These are phyloP conservation scores for Hermanozyma aechmeae DNA, from an alignment of 805 yeast species.

Conservation along the genomic window DNA sequence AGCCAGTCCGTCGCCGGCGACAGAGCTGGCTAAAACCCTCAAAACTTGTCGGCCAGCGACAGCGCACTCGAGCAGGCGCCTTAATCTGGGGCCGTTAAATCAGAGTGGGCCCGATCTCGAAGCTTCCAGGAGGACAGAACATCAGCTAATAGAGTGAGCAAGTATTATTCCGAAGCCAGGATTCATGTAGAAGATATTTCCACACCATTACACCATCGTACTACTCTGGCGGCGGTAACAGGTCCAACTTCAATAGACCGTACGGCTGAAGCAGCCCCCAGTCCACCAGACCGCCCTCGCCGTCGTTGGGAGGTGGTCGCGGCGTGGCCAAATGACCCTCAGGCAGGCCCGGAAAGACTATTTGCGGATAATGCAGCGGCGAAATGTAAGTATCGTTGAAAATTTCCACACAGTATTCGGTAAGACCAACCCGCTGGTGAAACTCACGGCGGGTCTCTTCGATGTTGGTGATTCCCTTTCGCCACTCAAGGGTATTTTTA, in stretches of 20 bases:
- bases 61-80: no score
- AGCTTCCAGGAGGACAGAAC: no score
- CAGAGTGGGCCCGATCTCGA: no score
- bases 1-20: no score
- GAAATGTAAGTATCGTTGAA: slow-evolving; percentile 7
- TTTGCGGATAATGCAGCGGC: slow-evolving; percentile 6
- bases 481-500: slow-evolving; percentile 22
- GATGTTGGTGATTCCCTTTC: slow-evolving; percentile 17
- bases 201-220: no score
- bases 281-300: slow-evolving; percentile 5
- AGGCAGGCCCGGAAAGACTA: slow-evolving; percentile 1
- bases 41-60: no score
- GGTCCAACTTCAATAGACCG: slow-evolving; percentile 7
- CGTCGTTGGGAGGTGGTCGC: neutral
- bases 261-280: slow-evolving; percentile 3
- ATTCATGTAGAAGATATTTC: neutral
- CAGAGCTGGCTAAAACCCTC: no score
- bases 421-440: slow-evolving; percentile 11
- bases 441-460: slow-evolving; percentile 13
- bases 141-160: neutral
- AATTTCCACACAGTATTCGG: slow-evolving; percentile 16
- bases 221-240: no score
- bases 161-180: neutral
- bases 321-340: neutral
- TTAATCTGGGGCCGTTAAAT: no score